These are phyloP conservation scores for Misopates orontium DNA, from an alignment of 257 asterid genomes.

Conservation along the genomic window DNA sequence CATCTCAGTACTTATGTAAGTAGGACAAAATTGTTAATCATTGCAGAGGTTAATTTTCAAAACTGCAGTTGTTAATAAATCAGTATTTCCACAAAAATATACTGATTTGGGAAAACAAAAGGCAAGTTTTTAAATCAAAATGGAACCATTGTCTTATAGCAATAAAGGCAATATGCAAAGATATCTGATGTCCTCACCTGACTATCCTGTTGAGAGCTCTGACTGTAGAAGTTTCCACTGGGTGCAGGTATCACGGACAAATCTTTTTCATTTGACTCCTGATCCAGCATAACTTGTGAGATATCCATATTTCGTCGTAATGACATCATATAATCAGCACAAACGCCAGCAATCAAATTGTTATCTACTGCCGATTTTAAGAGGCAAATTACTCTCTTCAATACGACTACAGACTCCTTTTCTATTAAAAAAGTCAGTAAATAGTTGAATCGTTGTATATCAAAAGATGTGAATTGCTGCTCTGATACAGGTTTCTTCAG, in stretches of 20 bases:
- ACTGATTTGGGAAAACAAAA: no score
- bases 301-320: slow-evolving; percentile 45
- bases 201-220: slow-evolving; percentile 33
- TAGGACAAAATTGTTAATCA: no score
- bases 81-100: no score
- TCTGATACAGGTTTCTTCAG: slow-evolving; percentile 55
- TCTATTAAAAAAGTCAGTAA: slow-evolving; percentile 54
- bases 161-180: no score
- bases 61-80: no score
- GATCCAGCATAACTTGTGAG: slow-evolving; percentile 40
- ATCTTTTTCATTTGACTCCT: slow-evolving; percentile 34
- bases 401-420: slow-evolving; percentile 51
- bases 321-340: slow-evolving; percentile 46
- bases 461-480: slow-evolving; percentile 43
- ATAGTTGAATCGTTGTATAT: slow-evolving; percentile 51
- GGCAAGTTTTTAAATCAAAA: no score
- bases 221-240: slow-evolving; percentile 24
- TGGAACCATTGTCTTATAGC: no score
- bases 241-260: slow-evolving; percentile 9
- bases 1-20: no score
- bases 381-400: slow-evolving; percentile 48
- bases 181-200: no score
- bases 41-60: no score
- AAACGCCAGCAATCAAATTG: slow-evolving; percentile 34
- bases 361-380: slow-evolving; percentile 40